Evolutionary conservation across 2,329 filamentous ascomycete species (phyloP), one percentile per base, ranked within the genome.

Genomic region (Talaromyces amestolkiae): DNA sequence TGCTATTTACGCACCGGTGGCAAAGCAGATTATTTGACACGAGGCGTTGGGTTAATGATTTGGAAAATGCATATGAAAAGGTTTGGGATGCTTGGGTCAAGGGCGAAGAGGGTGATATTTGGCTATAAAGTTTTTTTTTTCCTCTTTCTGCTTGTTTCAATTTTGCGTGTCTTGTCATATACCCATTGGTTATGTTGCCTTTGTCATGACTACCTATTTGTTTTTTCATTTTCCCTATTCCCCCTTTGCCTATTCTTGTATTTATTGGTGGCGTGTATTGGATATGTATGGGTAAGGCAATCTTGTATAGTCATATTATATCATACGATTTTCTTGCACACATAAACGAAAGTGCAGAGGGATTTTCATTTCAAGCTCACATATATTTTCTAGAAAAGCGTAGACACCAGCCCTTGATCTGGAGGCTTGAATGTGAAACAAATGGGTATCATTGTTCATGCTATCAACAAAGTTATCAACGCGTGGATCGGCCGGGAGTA

Each of bases 91-190:
- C 87, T 74, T 99, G 95, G 94, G 92, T 93, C 45, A 83, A 82
- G 47, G 93, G 92, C 13, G 87, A 92, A 77, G 89, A 91, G n/a
- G 93, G 94, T 9, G 95, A 99, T 81, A 96, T 99, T 70, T 95
- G 92, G 84, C 84, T 99, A 75, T 83, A 74, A 66, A 17, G 49
- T 64, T 61, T 61, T 59, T 61, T 17, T 59, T 35, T 51, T 3
- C 7, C 51, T 37, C 9, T 15, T 22, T 45, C 43, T 43, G 43
- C 47, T 43, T 1, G 37, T 17, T 43, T 17, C 47, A 19, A 49
- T 49, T 49, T 49, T n/a, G 41, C 22, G 41, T 33, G 22, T 39
- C 37, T 43, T 47, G 33, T 53, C 54, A 65, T 64, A 67, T 69
- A 69, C 54, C 66, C 65, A 67, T 64, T 49, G 61, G 43, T 41